Evolutionary conservation across 2,329 filamentous ascomycete genomes (phyloP).

Genomic region (Paracamarosporium sp.): DNA sequence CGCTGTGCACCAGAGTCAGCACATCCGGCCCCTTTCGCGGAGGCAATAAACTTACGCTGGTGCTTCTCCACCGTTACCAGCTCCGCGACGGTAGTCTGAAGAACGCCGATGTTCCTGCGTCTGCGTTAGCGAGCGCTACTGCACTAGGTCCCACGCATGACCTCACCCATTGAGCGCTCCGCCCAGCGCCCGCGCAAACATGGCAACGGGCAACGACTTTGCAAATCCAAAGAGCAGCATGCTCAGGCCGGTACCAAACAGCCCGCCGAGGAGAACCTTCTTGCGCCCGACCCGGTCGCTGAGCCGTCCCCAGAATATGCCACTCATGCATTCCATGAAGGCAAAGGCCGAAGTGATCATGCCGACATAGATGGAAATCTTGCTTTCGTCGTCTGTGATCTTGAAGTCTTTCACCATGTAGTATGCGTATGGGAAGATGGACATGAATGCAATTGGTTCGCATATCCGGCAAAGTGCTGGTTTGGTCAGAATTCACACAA

Average conservation of each 20-base stretch:
- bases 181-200: conserved; percentile 86
- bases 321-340: conserved; percentile 91
- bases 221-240: conserved; percentile 94
- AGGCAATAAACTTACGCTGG: conserved; percentile 68
- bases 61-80: conserved; percentile 92
- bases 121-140: conserved; percentile 34
- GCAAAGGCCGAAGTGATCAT: conserved; percentile 97
- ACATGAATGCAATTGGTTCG: conserved; percentile 99
- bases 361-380: conserved; percentile 90
- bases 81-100: conserved; percentile 95
- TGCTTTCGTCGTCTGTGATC: conserved; percentile 77
- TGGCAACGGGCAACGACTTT: conserved; percentile 78
- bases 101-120: conserved; percentile 84
- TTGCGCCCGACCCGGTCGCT: conserved; percentile 94
- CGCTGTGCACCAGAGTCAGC: conserved; percentile 58
- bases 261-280: conserved; percentile 86
- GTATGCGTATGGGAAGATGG: conserved; percentile 98
- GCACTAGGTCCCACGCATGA: conserved; percentile 31
- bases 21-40: conserved; percentile 5
- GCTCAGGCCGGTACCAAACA: conserved; percentile 89
- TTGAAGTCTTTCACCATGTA: conserved; percentile 95
- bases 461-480: conserved; percentile 91
- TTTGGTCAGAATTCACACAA: conserved; percentile 3
- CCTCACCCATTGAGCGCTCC: conserved; percentile 89
- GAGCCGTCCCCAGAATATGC: conserved; percentile 89